Evolutionary conservation across 2,329 filamentous ascomycete species (phyloP), one percentile per base, ranked within the genome.

Genomic region (Ophiostoma sp.): DNA sequence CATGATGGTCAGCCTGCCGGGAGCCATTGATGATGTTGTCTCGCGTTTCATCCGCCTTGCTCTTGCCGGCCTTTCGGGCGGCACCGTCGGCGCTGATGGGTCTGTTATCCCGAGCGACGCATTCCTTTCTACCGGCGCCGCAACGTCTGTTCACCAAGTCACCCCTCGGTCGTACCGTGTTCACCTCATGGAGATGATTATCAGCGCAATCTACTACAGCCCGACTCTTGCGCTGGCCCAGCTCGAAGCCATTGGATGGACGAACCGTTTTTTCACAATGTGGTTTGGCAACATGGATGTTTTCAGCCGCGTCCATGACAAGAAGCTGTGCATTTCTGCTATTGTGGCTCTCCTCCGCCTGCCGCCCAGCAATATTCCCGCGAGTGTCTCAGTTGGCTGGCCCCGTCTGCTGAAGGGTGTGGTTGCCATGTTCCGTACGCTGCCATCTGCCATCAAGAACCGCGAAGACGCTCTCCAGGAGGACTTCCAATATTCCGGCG

Each of bases 201-300:
- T 99, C 82, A 98, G 98, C 79, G 88, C 91, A 68, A 93, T 98
- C 74, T 96, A 98, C 83, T 99, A 99, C 83, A 97, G 97, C 81
- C 93, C 95, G 1, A 80, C 89, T 62, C 83, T 97, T 70, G 86
- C 93, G 38, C 85, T 99, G 36, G 89, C 93, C 71, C 87, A 97
- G 49, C 85, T 99, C n/a, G 95, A 99, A 80, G 81, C 84, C 67
- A 94, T 96, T 75, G 89, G 87, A 70, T 97, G 93, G 94, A 98
- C 95, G 6, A 98, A 98, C 80, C 96, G 96, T 76, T 99, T 99
- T 81, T 99, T 99, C 83, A 97, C 92, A 79, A 82, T 96, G 69
- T 99, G 95, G 95, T 99, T 99, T 78, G 92, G 92, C 58, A 96
- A 89, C 80, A 99, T 99, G 81, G 90, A 96, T 71, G 89, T 87